Percentiles rank a stretch among this genome's conserved stretches.
Evolutionary conservation across 306 rosid genomes (phyloP).

Genomic region (Fagus crenata): DNA sequence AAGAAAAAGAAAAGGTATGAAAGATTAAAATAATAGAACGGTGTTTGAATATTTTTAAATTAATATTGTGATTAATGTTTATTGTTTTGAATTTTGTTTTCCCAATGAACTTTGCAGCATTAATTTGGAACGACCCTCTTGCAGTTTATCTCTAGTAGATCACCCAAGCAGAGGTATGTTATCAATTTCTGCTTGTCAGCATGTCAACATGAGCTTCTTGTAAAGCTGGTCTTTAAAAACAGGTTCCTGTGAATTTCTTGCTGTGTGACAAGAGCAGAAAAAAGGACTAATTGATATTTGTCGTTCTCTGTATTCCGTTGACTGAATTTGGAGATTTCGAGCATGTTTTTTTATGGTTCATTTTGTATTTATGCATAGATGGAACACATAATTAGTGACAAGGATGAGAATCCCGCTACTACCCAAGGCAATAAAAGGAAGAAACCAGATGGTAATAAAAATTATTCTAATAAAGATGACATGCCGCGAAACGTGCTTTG

Average conservation of each 20-base stretch:
- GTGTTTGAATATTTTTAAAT: background rate
- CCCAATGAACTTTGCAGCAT: background rate
- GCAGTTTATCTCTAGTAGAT: background rate
- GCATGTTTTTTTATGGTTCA: background rate
- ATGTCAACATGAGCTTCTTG: background rate
- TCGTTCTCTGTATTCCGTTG: slow-evolving; percentile 8
- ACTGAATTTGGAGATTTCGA: slow-evolving; percentile 12
- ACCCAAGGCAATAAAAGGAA: slow-evolving; percentile 31
- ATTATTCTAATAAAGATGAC: slow-evolving; percentile 42
- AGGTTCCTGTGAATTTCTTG: background rate
- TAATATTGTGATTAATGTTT: background rate
- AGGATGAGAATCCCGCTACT: slow-evolving; percentile 27
- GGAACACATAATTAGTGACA: slow-evolving; percentile 39
- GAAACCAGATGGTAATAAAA: slow-evolving; percentile 47
- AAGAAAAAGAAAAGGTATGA: too few species aligned
- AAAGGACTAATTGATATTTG: background rate
- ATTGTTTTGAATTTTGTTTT: slow-evolving; percentile 6
- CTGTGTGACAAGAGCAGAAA: background rate
- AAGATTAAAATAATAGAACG: too few species aligned
- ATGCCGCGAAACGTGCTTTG: slow-evolving; percentile 59
- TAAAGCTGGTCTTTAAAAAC: background rate
- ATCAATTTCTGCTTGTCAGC: background rate
- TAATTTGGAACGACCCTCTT: background rate
- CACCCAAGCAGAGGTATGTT: background rate
- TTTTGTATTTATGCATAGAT: slow-evolving; percentile 25